These are phyloP conservation scores for Blakeslea trispora DNA, from an alignment of 371 early-diverging fungal genomes.

Conservation along the genomic window DNA sequence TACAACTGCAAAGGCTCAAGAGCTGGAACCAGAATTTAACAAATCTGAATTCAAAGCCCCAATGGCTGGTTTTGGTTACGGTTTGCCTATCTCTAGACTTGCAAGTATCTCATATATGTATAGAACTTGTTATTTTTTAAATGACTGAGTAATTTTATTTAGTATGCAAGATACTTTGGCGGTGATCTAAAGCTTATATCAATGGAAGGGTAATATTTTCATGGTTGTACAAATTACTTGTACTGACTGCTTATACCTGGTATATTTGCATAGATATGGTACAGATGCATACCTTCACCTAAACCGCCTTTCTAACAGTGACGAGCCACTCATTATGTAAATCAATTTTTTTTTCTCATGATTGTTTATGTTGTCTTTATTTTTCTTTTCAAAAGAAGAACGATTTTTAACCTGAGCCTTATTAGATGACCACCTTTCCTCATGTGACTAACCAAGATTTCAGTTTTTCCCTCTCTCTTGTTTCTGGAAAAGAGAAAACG, in stretches of 20 bases:
- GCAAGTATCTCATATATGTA: constrained; percentile 6
- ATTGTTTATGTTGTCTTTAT: neutral
- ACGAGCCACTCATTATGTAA: constrained; percentile 79
- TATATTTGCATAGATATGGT: constrained; percentile 61
- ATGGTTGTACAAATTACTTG: neutral
- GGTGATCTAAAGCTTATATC: constrained; percentile 92
- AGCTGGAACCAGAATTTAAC: constrained; percentile 81
- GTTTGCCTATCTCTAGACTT: constrained; percentile 74
- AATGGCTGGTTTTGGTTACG: constrained; percentile 98
- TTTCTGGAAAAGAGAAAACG: too few species aligned
- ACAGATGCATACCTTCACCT: constrained; percentile 97
- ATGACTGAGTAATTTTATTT: constrained; percentile 9
- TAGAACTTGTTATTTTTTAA: too few species aligned
- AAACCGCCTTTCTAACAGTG: constrained; percentile 86
- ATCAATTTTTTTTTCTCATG: neutral
- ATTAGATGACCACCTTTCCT: too few species aligned
- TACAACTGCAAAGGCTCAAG: constrained; percentile 91
- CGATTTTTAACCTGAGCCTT: too few species aligned
- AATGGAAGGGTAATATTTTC: constrained; percentile 86
- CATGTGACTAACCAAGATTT: too few species aligned
- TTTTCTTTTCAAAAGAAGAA: neutral
- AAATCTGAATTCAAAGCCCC: constrained; percentile 94
- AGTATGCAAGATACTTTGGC: constrained; percentile 94
- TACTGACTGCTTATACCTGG: neutral
- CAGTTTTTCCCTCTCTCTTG: too few species aligned